Conservation (phyloP, 306 rosid species). For the Vicia faba region DNA sequence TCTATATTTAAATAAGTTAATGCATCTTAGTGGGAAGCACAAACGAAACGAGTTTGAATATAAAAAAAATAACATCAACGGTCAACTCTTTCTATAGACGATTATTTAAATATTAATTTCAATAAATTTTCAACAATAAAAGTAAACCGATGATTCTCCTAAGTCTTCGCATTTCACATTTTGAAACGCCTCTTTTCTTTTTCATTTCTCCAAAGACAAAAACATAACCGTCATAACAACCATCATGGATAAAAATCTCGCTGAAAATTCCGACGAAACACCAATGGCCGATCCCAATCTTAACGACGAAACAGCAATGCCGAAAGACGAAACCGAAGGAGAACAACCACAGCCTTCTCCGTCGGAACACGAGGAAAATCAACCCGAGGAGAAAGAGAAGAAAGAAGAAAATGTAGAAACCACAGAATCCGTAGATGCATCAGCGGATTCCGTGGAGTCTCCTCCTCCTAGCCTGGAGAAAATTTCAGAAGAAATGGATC, state of each 20-base stretch:
- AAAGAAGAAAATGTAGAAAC: conserved; percentile 22
- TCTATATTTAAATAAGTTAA: conserved; percentile 19
- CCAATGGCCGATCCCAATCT: conserved; percentile 25
- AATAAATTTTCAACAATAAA: not conserved
- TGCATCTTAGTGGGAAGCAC: conserved; percentile 20
- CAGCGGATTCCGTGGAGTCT: not conserved
- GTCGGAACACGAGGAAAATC: not conserved
- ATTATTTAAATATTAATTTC: not conserved
- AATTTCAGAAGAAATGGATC: conserved; percentile 46
- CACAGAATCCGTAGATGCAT: not conserved
- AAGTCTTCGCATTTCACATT: conserved; percentile 37
- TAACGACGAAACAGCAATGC: not conserved
- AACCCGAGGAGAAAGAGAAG: not conserved
- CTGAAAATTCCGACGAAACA: conserved; percentile 32
- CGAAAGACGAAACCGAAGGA: not conserved
- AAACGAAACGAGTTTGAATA: not conserved
- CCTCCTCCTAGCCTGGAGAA: conserved; percentile 39
- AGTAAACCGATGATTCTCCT: conserved; percentile 44
- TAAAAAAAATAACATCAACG: not conserved
- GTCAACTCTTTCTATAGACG: conserved; percentile 22
- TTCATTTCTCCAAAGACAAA: not conserved
- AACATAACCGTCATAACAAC: conserved; percentile 37
- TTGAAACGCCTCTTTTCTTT: conserved; percentile 29
- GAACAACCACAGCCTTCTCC: not conserved
- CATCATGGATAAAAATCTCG: conserved; percentile 53